Evolutionary conservation across 345 rosid genomes (phyloP), one percentile per base, ranked within the genome.

Genomic region (Eucalyptus erythrocorys): DNA sequence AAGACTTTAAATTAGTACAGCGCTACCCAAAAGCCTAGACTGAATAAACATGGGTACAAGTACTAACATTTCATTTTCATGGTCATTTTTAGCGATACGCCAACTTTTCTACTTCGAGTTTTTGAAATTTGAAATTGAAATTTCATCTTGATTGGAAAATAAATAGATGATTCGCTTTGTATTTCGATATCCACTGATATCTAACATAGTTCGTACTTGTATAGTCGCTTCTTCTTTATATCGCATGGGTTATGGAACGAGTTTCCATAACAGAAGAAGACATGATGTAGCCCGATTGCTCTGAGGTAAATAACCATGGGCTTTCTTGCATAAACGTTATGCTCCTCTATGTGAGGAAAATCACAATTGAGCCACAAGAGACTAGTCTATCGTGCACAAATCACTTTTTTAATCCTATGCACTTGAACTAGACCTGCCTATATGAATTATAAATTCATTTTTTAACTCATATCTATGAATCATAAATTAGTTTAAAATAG

Each of bases 301-400:
- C 12, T 59, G 8, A 59, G 66, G 32, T 6, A 0, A 6, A 12
- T 30, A 30, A 61, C 17, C 68, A 27, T 4, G 4, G 34, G 32
- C 17, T 27, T 8, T 61, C 16, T 13, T 4, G 0, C 68, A 30
- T 61, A 13, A 27, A 59, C n/a, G 6, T 26, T 5, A 55, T 4
- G 61, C 13, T 6, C 61, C 30, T 2, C 9, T 2, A 9, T 55
- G 61, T 22, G 0, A 22, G 6, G 27, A 22, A 55, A 22, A 55
- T 24, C 24, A 55, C 61, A 55, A 55, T 55, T 0, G 1, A 55
- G 5, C 30, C 61, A 32, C 1, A 2, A 13, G 27, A 13, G 34
- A 13, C 37, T 17, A 30, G 15, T 4, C 37, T 0, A 6, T 32
- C 71, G 0, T 0, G 1, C 37, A n/a, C 19, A 0, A 30, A n/a